phyloP scores from a whole-genome alignment of 2,329 filamentous ascomycete genomes.

The Cytospora chrysosperma region DNA sequence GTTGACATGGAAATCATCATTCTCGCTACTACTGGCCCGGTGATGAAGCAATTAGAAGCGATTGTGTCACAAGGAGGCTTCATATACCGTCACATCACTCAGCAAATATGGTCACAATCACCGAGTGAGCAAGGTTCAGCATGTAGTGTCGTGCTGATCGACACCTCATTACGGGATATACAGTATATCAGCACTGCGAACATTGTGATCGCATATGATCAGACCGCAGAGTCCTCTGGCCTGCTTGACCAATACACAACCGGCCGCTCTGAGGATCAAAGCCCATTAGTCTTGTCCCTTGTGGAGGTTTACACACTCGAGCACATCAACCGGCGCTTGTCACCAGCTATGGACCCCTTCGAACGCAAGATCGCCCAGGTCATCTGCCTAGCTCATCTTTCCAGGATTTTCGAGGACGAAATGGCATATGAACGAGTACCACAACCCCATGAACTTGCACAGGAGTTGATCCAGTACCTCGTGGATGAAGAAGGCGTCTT shows the following conservation, averaged over 20 bases:
- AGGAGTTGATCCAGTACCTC: constrained; percentile 38
- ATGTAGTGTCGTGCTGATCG: constrained; percentile 20
- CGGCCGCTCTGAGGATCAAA: constrained; percentile 6
- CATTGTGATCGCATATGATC: constrained; percentile 54
- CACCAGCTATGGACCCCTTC: constrained; percentile 37
- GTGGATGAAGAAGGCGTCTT: constrained; percentile 23
- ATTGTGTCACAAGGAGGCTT: constrained; percentile 44
- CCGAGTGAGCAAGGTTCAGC: constrained; percentile 21
- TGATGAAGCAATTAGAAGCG: constrained; percentile 52
- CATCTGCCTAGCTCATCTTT: constrained; percentile 38
- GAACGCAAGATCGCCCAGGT: constrained; percentile 43
- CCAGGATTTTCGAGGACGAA: constrained; percentile 32
- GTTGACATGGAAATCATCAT: constrained; percentile 51
- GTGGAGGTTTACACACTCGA: constrained; percentile 54
- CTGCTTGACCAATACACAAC: constrained; percentile 30
- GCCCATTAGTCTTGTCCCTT: constrained; percentile 48
- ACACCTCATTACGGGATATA: constrained; percentile 7
- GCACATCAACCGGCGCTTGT: constrained; percentile 51
- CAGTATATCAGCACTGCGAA: constrained; percentile 29
- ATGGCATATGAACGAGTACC: constrained; percentile 24
- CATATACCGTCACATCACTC: constrained; percentile 32
- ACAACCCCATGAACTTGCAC: constrained; percentile 48
- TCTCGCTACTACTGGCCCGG: constrained; percentile 48
- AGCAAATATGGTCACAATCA: constrained; percentile 15
- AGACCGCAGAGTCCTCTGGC: constrained; percentile 44